Evolutionary conservation across 2,329 filamentous ascomycete species (phyloP).

Genomic region (Pseudocercospora fijiensis): DNA sequence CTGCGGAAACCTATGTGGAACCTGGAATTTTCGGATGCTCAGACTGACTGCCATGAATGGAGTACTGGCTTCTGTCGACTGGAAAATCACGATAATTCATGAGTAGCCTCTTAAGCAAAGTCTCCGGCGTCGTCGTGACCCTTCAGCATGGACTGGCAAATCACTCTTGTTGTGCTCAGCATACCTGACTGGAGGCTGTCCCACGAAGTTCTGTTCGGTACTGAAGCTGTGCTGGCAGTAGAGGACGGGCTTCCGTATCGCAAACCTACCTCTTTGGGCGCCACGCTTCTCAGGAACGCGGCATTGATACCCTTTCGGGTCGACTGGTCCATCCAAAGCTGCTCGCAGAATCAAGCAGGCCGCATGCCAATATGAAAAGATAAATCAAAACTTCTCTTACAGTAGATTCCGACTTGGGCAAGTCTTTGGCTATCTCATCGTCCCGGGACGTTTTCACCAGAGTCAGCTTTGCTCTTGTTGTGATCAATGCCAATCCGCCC

Average conservation of each 20-base stretch:
- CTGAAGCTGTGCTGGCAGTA: not conserved
- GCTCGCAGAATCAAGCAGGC: too few species aligned
- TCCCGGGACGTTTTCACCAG: not conserved
- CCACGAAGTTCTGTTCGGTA: not conserved
- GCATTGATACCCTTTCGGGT: not conserved
- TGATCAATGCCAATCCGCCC: not conserved
- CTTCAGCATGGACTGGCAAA: not conserved
- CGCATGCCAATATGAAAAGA: too few species aligned
- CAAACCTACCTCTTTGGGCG: not conserved
- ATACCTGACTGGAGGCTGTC: not conserved
- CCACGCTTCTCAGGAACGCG: not conserved
- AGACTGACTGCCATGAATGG: not conserved
- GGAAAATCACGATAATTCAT: not conserved
- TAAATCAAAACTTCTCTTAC: not conserved
- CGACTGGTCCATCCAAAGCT: not conserved
- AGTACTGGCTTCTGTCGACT: not conserved
- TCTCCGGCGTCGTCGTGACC: not conserved
- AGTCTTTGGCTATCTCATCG: not conserved
- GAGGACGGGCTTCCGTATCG: not conserved
- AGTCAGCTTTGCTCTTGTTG: not conserved
- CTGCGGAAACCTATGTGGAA: not conserved
- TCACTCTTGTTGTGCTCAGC: not conserved
- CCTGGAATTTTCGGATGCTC: not conserved
- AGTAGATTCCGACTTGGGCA: not conserved
- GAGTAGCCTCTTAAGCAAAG: not conserved